Conservation (phyloP, 2,329 filamentous ascomycete species). For the Penicillium rolfsii region DNA sequence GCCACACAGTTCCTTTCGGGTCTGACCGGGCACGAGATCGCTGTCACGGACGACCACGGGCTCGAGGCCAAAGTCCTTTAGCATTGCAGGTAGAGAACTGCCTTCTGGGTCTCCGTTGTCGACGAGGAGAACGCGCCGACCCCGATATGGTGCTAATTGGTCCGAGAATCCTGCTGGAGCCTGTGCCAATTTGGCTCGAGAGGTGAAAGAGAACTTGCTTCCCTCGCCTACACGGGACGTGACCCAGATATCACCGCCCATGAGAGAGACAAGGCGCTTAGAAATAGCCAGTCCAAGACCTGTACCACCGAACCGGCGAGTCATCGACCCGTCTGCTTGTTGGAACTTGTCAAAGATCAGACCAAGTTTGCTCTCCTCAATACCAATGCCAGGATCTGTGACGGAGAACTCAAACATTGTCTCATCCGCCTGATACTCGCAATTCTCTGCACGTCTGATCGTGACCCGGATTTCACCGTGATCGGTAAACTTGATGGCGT, state of each 20-base stretch:
- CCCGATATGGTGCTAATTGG: slow-evolving; percentile 80
- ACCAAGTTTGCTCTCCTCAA: slow-evolving; percentile 87
- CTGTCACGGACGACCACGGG: slow-evolving; percentile 74
- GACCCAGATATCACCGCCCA: slow-evolving; percentile 94
- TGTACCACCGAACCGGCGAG: slow-evolving; percentile 89
- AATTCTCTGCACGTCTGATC: slow-evolving; percentile 67
- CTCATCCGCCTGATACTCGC: slow-evolving; percentile 68
- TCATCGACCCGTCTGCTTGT: slow-evolving; percentile 93
- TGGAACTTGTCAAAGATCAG: slow-evolving; percentile 98
- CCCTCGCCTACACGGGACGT: slow-evolving; percentile 84
- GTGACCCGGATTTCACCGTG: slow-evolving; percentile 88
- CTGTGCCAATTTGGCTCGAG: slow-evolving; percentile 77
- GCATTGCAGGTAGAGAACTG: slow-evolving; percentile 73
- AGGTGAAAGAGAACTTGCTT: slow-evolving; percentile 92
- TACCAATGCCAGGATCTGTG: slow-evolving; percentile 91
- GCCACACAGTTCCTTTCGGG: slow-evolving; percentile 53
- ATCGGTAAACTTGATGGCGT: slow-evolving; percentile 96
- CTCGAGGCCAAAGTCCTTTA: slow-evolving; percentile 73
- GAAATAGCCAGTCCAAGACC: slow-evolving; percentile 94
- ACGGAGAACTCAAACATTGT: slow-evolving; percentile 93
- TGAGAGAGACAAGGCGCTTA: slow-evolving; percentile 86
- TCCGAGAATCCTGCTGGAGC: slow-evolving; percentile 73
- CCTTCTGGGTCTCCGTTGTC: slow-evolving; percentile 79
- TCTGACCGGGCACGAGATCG: slow-evolving; percentile 60
- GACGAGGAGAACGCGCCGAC: slow-evolving; percentile 86